A percentile compares a stretch with the other conserved stretches of the same genome.
phyloP scores from a whole-genome alignment of 768 basidiomycete species.

The Calvatia gigantea region DNA sequence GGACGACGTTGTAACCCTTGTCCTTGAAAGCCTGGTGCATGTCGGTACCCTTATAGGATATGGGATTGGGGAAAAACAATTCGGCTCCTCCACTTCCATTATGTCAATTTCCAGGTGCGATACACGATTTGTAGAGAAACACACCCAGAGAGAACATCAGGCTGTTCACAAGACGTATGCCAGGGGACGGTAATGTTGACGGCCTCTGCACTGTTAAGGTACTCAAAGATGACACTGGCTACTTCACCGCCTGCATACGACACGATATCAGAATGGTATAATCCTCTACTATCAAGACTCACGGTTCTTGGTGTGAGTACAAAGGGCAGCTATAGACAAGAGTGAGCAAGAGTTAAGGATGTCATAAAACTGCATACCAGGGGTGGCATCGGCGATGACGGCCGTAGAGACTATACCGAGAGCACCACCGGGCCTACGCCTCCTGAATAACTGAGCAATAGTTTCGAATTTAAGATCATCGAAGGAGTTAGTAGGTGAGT shows the following conservation, averaged over 20 bases:
- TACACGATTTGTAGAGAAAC: slow-evolving; percentile 4
- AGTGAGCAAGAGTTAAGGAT: background rate
- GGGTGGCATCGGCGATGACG: slow-evolving; percentile 40
- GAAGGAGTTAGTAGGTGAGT: slow-evolving; percentile 37
- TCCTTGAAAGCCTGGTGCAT: slow-evolving; percentile 37
- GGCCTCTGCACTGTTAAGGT: slow-evolving; percentile 27
- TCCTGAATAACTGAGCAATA: slow-evolving; percentile 41
- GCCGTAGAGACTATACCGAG: slow-evolving; percentile 44
- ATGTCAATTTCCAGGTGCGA: background rate
- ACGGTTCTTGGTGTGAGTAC: slow-evolving; percentile 39
- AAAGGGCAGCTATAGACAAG: slow-evolving; percentile 29
- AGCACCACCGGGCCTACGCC: slow-evolving; percentile 32
- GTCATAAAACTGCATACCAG: slow-evolving; percentile 21
- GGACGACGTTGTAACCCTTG: slow-evolving; percentile 38
- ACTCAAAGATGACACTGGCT: slow-evolving; percentile 31
- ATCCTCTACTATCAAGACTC: background rate
- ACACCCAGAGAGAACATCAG: slow-evolving; percentile 43
- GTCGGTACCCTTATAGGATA: slow-evolving; percentile 35
- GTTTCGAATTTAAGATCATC: slow-evolving; percentile 43
- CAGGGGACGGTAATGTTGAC: slow-evolving; percentile 32
- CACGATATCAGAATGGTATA: background rate
- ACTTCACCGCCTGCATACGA: slow-evolving; percentile 24
- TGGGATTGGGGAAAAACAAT: slow-evolving; percentile 35
- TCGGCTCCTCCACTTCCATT: slow-evolving; percentile 36
- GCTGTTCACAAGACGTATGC: slow-evolving; percentile 37